Evolutionary conservation across 83 land plant genomes (phyloP).

Genomic region (Picea engelmannii): DNA sequence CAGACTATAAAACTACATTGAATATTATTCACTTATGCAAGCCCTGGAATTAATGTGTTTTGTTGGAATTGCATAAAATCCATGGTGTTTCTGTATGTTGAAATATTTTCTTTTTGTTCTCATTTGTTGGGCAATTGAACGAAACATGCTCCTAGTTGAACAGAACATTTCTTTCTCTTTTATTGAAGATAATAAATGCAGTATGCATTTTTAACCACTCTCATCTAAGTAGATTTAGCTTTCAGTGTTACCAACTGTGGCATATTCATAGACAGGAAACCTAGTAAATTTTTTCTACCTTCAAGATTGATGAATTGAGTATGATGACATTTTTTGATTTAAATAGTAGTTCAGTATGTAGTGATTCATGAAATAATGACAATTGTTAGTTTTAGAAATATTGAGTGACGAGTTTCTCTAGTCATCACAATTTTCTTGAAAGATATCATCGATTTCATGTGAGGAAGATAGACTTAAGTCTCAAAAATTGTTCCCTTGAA

Average conservation of each 20-base stretch:
- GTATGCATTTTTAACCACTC: background rate
- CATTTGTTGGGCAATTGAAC: no score
- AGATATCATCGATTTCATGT: background rate
- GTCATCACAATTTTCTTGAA: conserved; percentile 22
- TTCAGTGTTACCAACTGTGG: background rate
- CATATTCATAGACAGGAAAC: background rate
- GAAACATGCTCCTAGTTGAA: background rate
- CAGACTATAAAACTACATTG: background rate
- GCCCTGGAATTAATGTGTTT: background rate
- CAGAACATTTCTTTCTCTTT: background rate
- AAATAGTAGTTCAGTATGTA: background rate
- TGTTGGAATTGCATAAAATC: background rate
- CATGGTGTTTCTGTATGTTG: no score
- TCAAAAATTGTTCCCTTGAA: conserved; percentile 7
- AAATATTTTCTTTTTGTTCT: no score
- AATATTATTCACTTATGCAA: background rate
- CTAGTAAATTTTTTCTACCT: background rate
- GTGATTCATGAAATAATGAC: background rate
- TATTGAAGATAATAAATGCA: background rate
- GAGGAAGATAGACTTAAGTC: conserved; percentile 3
- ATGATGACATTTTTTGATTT: background rate
- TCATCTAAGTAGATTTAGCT: background rate
- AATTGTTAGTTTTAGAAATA: background rate
- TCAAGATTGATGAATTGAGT: no score
- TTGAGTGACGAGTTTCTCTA: background rate